These are phyloP conservation scores for Trichosanthes truncata DNA, from an alignment of 306 rosid genomes.

Conservation along the genomic window DNA sequence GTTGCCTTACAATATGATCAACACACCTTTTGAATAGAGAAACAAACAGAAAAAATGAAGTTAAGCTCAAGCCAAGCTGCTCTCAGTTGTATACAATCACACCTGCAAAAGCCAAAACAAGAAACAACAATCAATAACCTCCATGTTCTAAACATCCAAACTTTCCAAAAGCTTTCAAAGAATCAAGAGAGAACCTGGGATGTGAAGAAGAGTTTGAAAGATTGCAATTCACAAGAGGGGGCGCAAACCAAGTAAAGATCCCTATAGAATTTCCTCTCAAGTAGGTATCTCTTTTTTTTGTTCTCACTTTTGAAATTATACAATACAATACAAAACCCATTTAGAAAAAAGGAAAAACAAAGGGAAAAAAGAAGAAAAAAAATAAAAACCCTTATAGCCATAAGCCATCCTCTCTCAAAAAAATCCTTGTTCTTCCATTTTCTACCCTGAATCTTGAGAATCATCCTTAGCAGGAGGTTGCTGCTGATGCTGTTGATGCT, in stretches of 20 bases:
- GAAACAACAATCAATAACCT: not conserved
- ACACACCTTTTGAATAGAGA: slow-evolving; percentile 68
- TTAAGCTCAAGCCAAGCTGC: slow-evolving; percentile 51
- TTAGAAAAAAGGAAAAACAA: slow-evolving; percentile 15
- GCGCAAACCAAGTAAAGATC: slow-evolving; percentile 54
- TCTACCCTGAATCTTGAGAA: slow-evolving; percentile 84
- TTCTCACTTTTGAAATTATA: slow-evolving; percentile 21
- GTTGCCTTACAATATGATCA: slow-evolving; percentile 52
- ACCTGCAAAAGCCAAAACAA: slow-evolving; percentile 50
- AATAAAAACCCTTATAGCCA: not conserved
- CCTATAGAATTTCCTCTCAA: slow-evolving; percentile 36
- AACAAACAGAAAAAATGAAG: slow-evolving; percentile 30
- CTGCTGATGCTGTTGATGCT: slow-evolving; percentile 27
- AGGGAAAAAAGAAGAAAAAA: slow-evolving; percentile 13
- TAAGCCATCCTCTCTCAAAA: not conserved
- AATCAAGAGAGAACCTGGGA: slow-evolving; percentile 1
- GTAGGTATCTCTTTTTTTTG: slow-evolving; percentile 25
- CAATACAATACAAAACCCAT: slow-evolving; percentile 13
- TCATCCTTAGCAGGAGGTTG: slow-evolving; percentile 69
- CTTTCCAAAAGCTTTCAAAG: not conserved
- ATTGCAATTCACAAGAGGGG: slow-evolving; percentile 40
- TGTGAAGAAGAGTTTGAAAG: slow-evolving; percentile 12
- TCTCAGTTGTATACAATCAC: slow-evolving; percentile 43
- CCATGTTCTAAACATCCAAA: not conserved
- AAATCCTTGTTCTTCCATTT: slow-evolving; percentile 5